Evolutionary conservation across 148 eudicot species (phyloP).

Genomic region (Chenopodium album): DNA sequence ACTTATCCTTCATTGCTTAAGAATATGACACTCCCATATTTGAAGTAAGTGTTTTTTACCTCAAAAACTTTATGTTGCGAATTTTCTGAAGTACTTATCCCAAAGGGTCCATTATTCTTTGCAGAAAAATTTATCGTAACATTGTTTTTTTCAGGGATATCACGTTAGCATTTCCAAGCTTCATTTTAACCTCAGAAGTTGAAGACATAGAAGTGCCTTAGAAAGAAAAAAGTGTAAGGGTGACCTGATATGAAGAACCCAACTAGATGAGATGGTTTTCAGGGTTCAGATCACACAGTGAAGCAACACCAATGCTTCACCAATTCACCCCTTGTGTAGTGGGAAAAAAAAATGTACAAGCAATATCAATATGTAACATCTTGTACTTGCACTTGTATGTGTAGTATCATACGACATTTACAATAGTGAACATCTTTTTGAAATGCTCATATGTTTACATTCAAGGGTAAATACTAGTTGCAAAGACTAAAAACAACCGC

Average conservation of each 20-base stretch:
- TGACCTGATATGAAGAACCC: neutral
- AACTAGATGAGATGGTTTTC: neutral
- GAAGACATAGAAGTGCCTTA: slow-evolving; percentile 47
- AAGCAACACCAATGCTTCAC: neutral
- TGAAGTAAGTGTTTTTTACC: slow-evolving; percentile 54
- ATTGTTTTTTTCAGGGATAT: slow-evolving; percentile 60
- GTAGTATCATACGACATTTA: neutral
- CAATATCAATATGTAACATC: neutral
- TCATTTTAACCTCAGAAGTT: slow-evolving; percentile 59
- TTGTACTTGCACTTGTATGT: neutral
- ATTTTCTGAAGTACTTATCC: neutral
- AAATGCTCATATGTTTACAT: no score
- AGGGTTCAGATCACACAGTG: neutral
- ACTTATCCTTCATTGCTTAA: slow-evolving; percentile 82
- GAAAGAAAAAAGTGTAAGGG: neutral
- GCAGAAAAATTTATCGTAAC: slow-evolving; percentile 3
- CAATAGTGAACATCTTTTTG: no score
- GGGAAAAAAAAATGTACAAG: neutral
- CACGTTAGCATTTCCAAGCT: slow-evolving; percentile 85
- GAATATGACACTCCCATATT: slow-evolving; percentile 95
- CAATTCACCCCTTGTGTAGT: neutral
- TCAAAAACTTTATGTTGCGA: neutral
- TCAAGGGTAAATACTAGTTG: no score
- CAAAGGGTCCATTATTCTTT: neutral
- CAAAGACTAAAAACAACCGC: no score